Conservation (phyloP, 306 rosid genomes). For the Sicyos edulis region DNA sequence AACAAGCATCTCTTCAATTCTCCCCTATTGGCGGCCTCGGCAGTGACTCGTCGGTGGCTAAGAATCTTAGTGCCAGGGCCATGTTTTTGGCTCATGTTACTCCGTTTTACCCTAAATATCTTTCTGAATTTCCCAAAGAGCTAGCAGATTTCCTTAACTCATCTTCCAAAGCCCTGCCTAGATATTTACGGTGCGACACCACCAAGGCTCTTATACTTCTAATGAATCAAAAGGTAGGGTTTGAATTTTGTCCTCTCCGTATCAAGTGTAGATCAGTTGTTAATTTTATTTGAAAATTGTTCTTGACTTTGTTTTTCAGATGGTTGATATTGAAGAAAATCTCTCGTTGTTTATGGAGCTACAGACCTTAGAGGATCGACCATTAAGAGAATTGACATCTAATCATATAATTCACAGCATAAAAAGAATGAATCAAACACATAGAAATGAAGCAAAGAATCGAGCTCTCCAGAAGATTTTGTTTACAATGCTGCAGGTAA, state of each 20-base stretch:
- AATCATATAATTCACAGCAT: constrained; percentile 63
- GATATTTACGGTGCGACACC: constrained; percentile 47
- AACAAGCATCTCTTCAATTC: constrained; percentile 60
- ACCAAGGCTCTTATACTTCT: constrained; percentile 59
- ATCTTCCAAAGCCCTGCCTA: constrained; percentile 48
- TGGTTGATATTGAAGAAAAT: constrained; percentile 51
- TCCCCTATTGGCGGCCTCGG: constrained; percentile 63
- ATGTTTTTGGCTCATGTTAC: constrained; percentile 67
- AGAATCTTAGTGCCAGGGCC: constrained; percentile 68
- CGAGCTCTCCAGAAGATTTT: constrained; percentile 68
- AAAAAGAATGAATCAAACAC: constrained; percentile 62
- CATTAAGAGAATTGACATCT: constrained; percentile 51
- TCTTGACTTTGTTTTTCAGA: constrained; percentile 29
- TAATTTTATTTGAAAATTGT: not conserved
- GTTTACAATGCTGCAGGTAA: constrained; percentile 65
- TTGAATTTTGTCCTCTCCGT: not conserved
- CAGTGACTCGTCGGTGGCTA: constrained; percentile 56
- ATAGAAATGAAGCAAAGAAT: constrained; percentile 67
- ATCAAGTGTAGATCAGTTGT: not conserved
- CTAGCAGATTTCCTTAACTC: constrained; percentile 53
- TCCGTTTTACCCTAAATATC: constrained; percentile 49
- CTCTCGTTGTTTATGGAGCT: constrained; percentile 70
- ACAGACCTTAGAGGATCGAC: constrained; percentile 61
- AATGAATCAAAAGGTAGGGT: constrained; percentile 45
- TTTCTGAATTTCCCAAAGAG: constrained; percentile 49